These are phyloP conservation scores for Rhodofomes roseus DNA, from an alignment of 1,284 basidiomycete genomes.

Conservation along the genomic window DNA sequence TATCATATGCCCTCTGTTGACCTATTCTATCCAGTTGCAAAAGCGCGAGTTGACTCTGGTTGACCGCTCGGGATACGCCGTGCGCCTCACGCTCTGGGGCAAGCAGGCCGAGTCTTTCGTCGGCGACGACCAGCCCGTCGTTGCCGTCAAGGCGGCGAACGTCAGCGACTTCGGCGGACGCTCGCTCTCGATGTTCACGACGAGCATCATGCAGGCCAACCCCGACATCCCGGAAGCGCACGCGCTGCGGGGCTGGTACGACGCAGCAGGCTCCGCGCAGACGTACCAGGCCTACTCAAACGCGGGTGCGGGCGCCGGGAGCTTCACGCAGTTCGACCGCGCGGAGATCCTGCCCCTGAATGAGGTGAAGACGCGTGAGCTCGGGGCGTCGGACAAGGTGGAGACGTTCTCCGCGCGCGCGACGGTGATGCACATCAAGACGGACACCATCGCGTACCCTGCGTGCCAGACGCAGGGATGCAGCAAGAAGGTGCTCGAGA, in stretches of 20 bases:
- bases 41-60: slow-evolving; percentile 91
- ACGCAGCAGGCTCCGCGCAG: slow-evolving; percentile 57
- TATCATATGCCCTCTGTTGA: not conserved
- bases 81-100: slow-evolving; percentile 94
- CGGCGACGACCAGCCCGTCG: slow-evolving; percentile 58
- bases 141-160: slow-evolving; percentile 95
- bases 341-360: slow-evolving; percentile 72
- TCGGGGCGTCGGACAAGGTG: slow-evolving; percentile 76
- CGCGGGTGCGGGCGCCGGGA: slow-evolving; percentile 30
- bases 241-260: slow-evolving; percentile 89
- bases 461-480: slow-evolving; percentile 84
- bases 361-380: slow-evolving; percentile 79
- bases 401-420: slow-evolving; percentile 85
- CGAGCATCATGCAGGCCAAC: slow-evolving; percentile 75
- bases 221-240: slow-evolving; percentile 90
- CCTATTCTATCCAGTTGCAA: slow-evolving; percentile 50
- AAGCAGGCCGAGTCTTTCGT: slow-evolving; percentile 87
- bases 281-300: slow-evolving; percentile 73
- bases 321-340: slow-evolving; percentile 54
- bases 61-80: slow-evolving; percentile 78
- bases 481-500: slow-evolving; percentile 87
- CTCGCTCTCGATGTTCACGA: slow-evolving; percentile 70
- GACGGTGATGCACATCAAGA: slow-evolving; percentile 88
- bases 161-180: slow-evolving; percentile 89
- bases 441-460: slow-evolving; percentile 86